Percentiles rank a stretch among this genome's conserved stretches.
phyloP scores from a whole-genome alignment of 306 rosid species.

The Nissolia schottii region DNA sequence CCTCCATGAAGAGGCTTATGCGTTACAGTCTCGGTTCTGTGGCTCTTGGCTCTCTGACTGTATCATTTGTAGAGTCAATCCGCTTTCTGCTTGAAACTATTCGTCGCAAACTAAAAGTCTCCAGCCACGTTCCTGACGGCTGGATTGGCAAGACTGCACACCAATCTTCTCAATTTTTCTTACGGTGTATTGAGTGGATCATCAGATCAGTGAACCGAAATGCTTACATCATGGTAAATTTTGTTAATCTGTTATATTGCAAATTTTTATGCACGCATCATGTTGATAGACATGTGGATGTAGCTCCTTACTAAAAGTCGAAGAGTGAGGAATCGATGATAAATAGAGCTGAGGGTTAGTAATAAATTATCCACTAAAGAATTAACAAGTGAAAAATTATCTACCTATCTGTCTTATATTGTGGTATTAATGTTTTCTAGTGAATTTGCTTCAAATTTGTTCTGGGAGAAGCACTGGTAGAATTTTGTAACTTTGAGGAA shows the following conservation, averaged over 20 bases:
- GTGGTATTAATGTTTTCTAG: background rate
- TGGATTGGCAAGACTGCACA: conserved; percentile 58
- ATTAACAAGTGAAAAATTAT: too few relatives aligned
- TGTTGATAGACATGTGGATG: background rate
- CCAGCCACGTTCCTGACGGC: conserved; percentile 48
- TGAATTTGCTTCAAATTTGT: background rate
- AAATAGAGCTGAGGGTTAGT: background rate
- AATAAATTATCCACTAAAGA: background rate
- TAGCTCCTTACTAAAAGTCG: too few relatives aligned
- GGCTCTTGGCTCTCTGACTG: conserved; percentile 86
- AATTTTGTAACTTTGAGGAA: too few relatives aligned
- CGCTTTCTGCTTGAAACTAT: conserved; percentile 82
- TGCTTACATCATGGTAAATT: conserved; percentile 88
- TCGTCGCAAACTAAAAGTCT: conserved; percentile 76
- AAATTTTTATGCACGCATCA: conserved; percentile 3
- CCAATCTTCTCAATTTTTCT: conserved; percentile 51
- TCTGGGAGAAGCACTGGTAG: background rate
- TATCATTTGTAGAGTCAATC: conserved; percentile 82
- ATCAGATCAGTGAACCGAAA: conserved; percentile 89
- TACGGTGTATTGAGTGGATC: conserved; percentile 72
- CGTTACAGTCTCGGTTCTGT: conserved; percentile 87
- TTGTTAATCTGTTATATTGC: background rate
- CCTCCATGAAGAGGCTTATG: conserved; percentile 74
- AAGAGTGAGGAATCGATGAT: too few relatives aligned
- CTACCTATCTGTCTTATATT: background rate